Evolutionary conservation across 2,329 filamentous ascomycete species (phyloP).

Genomic region (Pseudocercospora pini-densiflorae): DNA sequence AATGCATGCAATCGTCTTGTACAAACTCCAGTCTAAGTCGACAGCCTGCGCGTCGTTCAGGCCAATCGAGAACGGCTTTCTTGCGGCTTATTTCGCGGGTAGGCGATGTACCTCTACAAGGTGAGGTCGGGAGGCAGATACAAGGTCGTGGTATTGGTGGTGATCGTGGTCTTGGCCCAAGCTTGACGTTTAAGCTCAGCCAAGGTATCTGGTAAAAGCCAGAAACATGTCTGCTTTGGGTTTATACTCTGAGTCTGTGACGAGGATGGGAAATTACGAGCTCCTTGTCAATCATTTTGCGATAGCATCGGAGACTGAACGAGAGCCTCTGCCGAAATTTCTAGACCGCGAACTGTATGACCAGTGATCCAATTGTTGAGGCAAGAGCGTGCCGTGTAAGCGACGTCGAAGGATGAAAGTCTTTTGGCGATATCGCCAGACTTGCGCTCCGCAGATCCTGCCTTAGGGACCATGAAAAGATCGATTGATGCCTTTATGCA

Average conservation of each 20-base stretch:
- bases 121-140: not conserved
- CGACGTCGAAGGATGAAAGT: not conserved
- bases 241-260: not conserved
- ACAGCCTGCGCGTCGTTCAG: not conserved
- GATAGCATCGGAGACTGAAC: not conserved
- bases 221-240: not conserved
- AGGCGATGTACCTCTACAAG: not conserved
- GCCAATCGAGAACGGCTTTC: not conserved
- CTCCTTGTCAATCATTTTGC: constrained; percentile 2
- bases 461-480: not conserved
- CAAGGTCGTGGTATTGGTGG: constrained; percentile 1
- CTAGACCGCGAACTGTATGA: not conserved
- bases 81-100: not conserved
- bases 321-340: not conserved
- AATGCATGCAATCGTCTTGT: not conserved
- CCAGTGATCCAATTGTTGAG: not conserved
- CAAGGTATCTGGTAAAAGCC: constrained; percentile 1
- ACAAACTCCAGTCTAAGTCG: not conserved
- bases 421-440: not conserved
- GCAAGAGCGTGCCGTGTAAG: not conserved
- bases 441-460: not conserved
- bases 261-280: constrained; percentile 7
- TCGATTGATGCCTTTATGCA: not conserved
- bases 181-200: not conserved
- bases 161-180: not conserved